A percentile compares a stretch with the other conserved stretches of the same genome.
Conservation (phyloP, 2,329 filamentous ascomycete genomes). For the Aspergillus eucalypticola region DNA sequence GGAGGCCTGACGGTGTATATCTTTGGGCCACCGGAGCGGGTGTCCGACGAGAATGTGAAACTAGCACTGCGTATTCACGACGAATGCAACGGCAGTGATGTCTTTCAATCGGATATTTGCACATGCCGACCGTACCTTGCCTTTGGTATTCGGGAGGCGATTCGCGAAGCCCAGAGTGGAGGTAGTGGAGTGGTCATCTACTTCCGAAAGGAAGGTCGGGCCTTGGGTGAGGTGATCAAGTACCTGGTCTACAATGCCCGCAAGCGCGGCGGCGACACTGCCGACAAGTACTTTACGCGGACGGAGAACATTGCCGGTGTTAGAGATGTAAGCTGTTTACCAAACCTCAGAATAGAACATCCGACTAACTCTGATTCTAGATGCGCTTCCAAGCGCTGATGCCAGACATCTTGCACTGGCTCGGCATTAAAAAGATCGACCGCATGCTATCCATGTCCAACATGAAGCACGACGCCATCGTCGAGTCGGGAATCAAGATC, state of each 20-base stretch:
- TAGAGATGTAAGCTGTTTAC: conserved; percentile 56
- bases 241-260: conserved; percentile 66
- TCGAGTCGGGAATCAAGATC: conserved; percentile 65
- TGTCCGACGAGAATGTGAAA: conserved; percentile 79
- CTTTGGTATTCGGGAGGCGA: conserved; percentile 95
- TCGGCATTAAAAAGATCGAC: conserved; percentile 98
- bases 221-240: conserved; percentile 92
- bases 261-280: conserved; percentile 43
- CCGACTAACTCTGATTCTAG: conserved; percentile 40
- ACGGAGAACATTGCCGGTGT: conserved; percentile 99
- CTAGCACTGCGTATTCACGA: conserved; percentile 84
- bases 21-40: conserved; percentile 92
- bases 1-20: conserved; percentile 95
- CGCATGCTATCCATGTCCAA: conserved; percentile 99
- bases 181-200: conserved; percentile 96
- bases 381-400: conserved; percentile 99
- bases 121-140: conserved; percentile 91
- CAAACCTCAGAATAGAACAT: neutral
- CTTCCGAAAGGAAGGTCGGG: conserved; percentile 95
- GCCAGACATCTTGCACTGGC: conserved; percentile 97
- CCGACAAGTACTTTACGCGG: conserved; percentile 75
- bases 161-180: conserved; percentile 93
- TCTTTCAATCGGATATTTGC: conserved; percentile 97
- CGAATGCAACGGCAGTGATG: conserved; percentile 94
- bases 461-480: conserved; percentile 56